Base-by-base conservation (phyloP, 768 basidiomycete species). In the Amanita polypyramis region DNA sequence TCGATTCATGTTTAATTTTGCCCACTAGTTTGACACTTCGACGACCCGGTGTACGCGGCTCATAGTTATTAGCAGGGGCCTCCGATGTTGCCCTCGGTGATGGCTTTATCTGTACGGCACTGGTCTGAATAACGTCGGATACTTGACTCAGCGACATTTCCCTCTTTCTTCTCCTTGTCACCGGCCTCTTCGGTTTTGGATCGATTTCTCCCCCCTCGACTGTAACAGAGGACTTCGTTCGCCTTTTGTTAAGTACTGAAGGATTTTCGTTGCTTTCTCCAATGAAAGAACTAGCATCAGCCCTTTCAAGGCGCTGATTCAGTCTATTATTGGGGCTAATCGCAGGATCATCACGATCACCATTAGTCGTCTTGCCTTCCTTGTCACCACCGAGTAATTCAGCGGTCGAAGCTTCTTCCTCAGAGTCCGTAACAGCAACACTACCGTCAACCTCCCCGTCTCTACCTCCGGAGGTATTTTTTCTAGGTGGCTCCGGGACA, bases 91-190 rank as follows among this genome's bases (percentile, higher is more conserved):
- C 33, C 30, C 43, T 15, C 5, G 12, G 20, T 11, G 17, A 21
- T 44, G 46, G 25, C 21, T 39, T 39, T 30, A 60, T 62, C 60
- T 47, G 51, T 39, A 43, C 20, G 36, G 39, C 39, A 14, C 27
- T 39, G 12, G 29, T n/a, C 17, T 30, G 25, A 9, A 47, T 19
- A 19, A 12, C 37, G 11, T 47, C 37, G 11, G 25, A 20, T 9
- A 39, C 37, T 20, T 47, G 46, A 32, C 11, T 38, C 19, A 47
- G 38, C 19, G 46, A 47, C 10, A 45, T 12, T 4, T 14, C 32
- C 17, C 25, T 27, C 25, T 47, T 36, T 6, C 15, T 19, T 23
- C 39, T 39, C 27, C 29, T 47, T 23, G 37, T 35, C 4, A 23
- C 14, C 5, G 7, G 4, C 11, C 15, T 29, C 14, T 29, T 39